Percentiles rank a stretch among this genome's conserved stretches.
Evolutionary conservation across 2,329 filamentous ascomycete species (phyloP).

Genomic region (Colletotrichum theobromicola): DNA sequence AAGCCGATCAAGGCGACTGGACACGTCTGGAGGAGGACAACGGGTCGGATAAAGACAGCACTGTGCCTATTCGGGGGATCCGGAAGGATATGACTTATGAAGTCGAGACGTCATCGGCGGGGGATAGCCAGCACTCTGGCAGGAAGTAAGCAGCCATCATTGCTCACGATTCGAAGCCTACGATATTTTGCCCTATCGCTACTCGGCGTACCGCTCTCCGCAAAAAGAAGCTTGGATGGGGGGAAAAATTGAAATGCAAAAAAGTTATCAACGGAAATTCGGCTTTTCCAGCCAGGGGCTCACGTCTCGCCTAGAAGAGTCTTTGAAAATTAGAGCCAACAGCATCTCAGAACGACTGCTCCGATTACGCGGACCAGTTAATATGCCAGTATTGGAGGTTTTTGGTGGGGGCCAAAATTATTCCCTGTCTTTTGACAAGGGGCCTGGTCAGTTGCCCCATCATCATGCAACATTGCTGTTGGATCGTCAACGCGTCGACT

Average conservation of each 20-base stretch:
- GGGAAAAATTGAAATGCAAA: background rate
- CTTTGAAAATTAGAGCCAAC: background rate
- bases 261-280: background rate
- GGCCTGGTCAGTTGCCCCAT: background rate
- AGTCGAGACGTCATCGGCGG: background rate
- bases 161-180: background rate
- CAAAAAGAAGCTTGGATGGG: background rate
- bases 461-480: background rate
- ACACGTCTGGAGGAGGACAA: conserved; percentile 21
- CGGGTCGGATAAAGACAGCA: conserved; percentile 21
- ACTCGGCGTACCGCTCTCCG: background rate
- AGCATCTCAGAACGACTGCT: background rate
- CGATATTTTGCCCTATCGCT: background rate
- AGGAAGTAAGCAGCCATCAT: background rate
- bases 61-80: conserved; percentile 18
- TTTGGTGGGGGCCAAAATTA: background rate
- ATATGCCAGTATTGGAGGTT: background rate
- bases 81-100: conserved; percentile 13
- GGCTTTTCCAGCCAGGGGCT: background rate
- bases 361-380: background rate
- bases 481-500: background rate
- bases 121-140: background rate
- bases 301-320: background rate
- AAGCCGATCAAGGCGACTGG: conserved; percentile 17
- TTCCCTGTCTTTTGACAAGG: background rate